phyloP scores from a whole-genome alignment of 225 moss, liverwort and hornwort genomes.

The Pseudisothecium myosuroides region DNA sequence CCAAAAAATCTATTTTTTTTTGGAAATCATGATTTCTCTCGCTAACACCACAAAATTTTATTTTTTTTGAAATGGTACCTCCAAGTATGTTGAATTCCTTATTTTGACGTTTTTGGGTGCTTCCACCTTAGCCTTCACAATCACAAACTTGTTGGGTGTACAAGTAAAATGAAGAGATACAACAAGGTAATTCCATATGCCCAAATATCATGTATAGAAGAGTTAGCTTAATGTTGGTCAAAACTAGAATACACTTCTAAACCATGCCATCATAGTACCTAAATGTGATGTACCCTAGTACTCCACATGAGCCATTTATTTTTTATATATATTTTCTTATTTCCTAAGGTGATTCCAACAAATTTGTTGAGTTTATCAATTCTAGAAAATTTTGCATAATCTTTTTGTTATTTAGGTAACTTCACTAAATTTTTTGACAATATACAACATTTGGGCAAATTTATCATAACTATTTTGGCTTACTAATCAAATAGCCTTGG shows the following conservation, averaged over 20 bases:
- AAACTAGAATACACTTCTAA: not conserved
- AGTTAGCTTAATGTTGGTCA: too few relatives aligned
- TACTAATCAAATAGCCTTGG: not conserved
- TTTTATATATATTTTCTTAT: too few relatives aligned
- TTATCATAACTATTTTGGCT: not conserved
- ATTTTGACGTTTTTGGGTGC: too few relatives aligned
- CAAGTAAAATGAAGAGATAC: not conserved
- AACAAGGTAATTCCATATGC: not conserved
- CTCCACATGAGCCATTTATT: fast-evolving
- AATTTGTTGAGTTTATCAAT: not conserved
- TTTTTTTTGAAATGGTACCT: too few relatives aligned
- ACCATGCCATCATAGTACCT: too few relatives aligned
- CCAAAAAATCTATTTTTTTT: too few relatives aligned
- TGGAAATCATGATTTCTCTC: too few relatives aligned
- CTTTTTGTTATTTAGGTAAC: too few relatives aligned
- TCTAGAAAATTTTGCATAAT: not conserved
- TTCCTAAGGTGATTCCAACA: too few relatives aligned
- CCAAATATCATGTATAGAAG: not conserved
- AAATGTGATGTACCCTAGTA: too few relatives aligned
- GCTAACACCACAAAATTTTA: too few relatives aligned
- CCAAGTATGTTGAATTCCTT: too few relatives aligned
- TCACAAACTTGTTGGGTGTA: not conserved
- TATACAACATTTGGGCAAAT: not conserved
- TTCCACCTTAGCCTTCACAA: not conserved
- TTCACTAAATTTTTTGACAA: not conserved